Conservation (phyloP, 2,329 filamentous ascomycete species). For the Phialophora verrucosa region DNA sequence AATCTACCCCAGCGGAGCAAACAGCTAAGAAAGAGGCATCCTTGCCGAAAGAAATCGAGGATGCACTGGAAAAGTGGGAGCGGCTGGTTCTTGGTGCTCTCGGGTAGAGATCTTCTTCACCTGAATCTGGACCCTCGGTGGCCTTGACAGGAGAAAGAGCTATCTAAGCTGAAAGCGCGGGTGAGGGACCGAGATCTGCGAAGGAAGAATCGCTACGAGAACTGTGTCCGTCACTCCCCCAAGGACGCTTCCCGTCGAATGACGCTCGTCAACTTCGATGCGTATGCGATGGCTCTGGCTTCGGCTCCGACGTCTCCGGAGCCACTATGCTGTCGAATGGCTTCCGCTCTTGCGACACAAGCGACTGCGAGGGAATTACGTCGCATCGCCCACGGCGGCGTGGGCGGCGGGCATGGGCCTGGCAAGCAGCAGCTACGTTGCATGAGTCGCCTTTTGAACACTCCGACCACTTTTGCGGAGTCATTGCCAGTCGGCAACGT, state of each 20-base stretch:
- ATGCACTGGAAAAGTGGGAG: conserved; percentile 32
- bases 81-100: conserved; percentile 20
- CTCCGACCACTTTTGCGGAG: too few species aligned
- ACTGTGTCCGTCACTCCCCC: too few species aligned
- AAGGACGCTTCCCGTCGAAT: background rate
- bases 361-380: background rate
- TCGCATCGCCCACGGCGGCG: background rate
- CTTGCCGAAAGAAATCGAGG: conserved; percentile 28
- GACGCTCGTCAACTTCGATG: background rate
- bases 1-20: background rate
- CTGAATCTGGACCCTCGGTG: background rate
- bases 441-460: background rate
- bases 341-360: background rate
- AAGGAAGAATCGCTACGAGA: too few species aligned
- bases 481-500: too few species aligned
- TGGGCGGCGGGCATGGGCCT: too few species aligned
- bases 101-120: background rate
- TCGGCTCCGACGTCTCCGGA: background rate
- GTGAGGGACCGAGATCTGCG: background rate
- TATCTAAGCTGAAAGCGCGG: background rate
- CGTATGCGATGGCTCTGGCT: background rate
- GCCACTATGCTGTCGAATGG: background rate
- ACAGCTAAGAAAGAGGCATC: background rate
- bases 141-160: background rate
- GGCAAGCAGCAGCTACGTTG: background rate